A percentile compares a stretch with the other conserved stretches of the same genome.
These are phyloP conservation scores for Phytophthora fragariae DNA, from an alignment of 352 stramenopile genomes.

Conservation along the genomic window DNA sequence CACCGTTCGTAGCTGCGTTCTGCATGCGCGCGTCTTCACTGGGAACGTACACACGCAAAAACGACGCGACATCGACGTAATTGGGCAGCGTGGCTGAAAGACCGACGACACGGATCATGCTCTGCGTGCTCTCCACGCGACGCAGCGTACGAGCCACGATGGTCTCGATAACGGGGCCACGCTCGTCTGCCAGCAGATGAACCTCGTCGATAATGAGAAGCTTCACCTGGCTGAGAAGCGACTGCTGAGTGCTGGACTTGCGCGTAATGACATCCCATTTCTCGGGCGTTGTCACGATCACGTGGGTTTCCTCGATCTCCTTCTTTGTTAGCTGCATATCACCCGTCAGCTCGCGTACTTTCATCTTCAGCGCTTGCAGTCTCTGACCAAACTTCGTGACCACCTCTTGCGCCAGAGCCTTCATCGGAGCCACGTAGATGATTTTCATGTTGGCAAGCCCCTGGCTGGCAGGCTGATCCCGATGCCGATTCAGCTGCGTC, in stretches of 20 bases:
- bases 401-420: conserved; percentile 98
- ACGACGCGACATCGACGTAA: conserved; percentile 98
- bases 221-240: conserved; percentile 90
- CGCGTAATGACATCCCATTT: conserved; percentile 99
- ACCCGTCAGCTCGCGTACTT: conserved; percentile 95
- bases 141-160: conserved; percentile 98
- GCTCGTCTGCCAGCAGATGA: conserved; percentile 98
- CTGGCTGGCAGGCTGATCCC: conserved; percentile 33
- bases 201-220: conserved; percentile 99
- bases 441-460: conserved; percentile 90
- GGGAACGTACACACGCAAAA: conserved; percentile 95
- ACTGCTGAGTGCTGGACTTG: conserved; percentile 95
- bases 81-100: conserved; percentile 99
- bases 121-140: conserved; percentile 98
- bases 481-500: conserved; percentile 59
- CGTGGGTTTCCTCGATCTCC: conserved; percentile 95
- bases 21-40: conserved; percentile 52
- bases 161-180: conserved; percentile 99
- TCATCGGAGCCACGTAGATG: conserved; percentile 98
- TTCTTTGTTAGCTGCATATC: conserved; percentile 98
- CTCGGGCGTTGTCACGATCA: conserved; percentile 99
- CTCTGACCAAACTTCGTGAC: conserved; percentile 98
- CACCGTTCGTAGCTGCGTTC: conserved; percentile 79
- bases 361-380: conserved; percentile 62
- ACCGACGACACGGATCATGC: conserved; percentile 97